Percentiles rank a stretch among this genome's conserved stretches.
phyloP scores from a whole-genome alignment of 257 asterid species.

The Scutellaria galericulata region DNA sequence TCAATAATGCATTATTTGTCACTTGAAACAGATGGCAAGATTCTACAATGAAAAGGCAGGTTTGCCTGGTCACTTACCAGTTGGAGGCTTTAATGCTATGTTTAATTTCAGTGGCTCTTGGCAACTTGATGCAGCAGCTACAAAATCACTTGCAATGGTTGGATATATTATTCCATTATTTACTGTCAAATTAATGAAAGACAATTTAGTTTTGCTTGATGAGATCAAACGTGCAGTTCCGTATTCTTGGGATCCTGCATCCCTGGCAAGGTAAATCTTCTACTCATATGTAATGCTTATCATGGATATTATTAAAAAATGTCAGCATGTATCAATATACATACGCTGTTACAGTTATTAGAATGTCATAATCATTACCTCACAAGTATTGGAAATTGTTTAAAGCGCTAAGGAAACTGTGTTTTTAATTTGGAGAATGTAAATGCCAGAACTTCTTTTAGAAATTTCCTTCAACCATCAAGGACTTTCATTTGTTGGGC shows the following conservation, averaged over 20 bases:
- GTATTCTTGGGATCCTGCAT: slow-evolving; percentile 94
- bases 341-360: too few species aligned
- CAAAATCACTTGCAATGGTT: slow-evolving; percentile 92
- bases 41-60: slow-evolving; percentile 76
- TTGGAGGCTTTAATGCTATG: slow-evolving; percentile 97
- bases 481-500: not conserved
- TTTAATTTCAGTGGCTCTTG: slow-evolving; percentile 95
- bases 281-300: slow-evolving; percentile 16
- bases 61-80: slow-evolving; percentile 76
- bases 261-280: slow-evolving; percentile 81
- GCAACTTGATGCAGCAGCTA: slow-evolving; percentile 89
- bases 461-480: slow-evolving; percentile 11
- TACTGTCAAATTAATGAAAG: slow-evolving; percentile 55
- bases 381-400: not conserved
- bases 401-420: not conserved
- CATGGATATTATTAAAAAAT: slow-evolving; percentile 11
- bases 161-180: slow-evolving; percentile 74
- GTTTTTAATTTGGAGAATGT: slow-evolving; percentile 8
- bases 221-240: slow-evolving; percentile 91
- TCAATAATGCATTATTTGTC: slow-evolving; percentile 21
- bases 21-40: slow-evolving; percentile 79
- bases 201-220: slow-evolving; percentile 60
- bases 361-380: not conserved
- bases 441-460: slow-evolving; percentile 11
- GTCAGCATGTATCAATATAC: not conserved